A percentile compares a stretch with the other conserved stretches of the same genome.
Conservation (phyloP, 2,329 filamentous ascomycete species). For the Colletotrichum liriopes region DNA sequence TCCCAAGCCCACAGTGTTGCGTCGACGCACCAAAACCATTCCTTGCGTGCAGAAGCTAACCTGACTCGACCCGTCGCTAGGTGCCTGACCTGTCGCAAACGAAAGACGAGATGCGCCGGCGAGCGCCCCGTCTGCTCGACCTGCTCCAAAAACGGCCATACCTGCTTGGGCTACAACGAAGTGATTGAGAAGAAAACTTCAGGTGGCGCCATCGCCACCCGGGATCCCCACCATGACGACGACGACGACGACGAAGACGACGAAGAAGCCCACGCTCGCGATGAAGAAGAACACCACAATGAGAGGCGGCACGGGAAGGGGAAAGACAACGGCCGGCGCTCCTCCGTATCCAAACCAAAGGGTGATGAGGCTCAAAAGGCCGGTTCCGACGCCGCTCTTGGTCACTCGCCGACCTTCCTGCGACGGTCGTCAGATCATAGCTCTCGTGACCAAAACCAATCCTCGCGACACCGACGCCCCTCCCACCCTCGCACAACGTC, state of each 20-base stretch:
- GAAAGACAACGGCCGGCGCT: slow-evolving; percentile 36
- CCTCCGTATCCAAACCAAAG: slow-evolving; percentile 1
- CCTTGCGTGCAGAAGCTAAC: slow-evolving; percentile 20
- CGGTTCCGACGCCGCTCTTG: slow-evolving; percentile 18
- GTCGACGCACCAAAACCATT: slow-evolving; percentile 28
- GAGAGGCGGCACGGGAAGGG: slow-evolving; percentile 51
- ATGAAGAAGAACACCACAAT: slow-evolving; percentile 55
- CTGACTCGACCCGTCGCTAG: slow-evolving; percentile 53
- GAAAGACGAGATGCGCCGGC: slow-evolving; percentile 83
- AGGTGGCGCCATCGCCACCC: slow-evolving; percentile 27
- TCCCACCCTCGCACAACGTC: slow-evolving; percentile 53
- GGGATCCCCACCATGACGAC: slow-evolving; percentile 45
- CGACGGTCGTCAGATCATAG: slow-evolving; percentile 36
- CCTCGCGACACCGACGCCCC: slow-evolving; percentile 44
- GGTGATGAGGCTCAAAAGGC: slow-evolving; percentile 9
- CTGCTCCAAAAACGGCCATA: slow-evolving; percentile 79
- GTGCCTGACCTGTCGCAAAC: slow-evolving; percentile 81
- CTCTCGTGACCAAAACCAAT: slow-evolving; percentile 33
- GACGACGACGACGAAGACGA: slow-evolving; percentile 51
- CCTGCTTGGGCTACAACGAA: slow-evolving; percentile 78
- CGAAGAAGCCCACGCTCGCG: slow-evolving; percentile 56
- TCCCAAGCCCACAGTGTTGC: neutral
- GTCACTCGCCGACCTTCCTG: slow-evolving; percentile 29
- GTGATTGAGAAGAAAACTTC: slow-evolving; percentile 60
- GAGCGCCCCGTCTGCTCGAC: slow-evolving; percentile 81